Evolutionary conservation across 2,329 filamentous ascomycete genomes (phyloP).

Genomic region (Penicillium expansum): DNA sequence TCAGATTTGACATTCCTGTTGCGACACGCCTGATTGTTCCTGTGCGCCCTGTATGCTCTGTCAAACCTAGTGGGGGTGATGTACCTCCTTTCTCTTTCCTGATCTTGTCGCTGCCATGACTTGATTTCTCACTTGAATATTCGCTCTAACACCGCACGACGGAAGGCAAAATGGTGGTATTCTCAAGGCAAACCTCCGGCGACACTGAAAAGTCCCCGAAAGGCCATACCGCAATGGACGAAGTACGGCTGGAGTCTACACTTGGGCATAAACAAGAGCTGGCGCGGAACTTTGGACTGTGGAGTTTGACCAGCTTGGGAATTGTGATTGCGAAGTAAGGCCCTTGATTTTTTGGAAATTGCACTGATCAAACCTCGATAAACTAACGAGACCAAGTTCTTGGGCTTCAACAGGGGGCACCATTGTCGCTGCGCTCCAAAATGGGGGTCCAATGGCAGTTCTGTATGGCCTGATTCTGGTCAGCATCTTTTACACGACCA

Average conservation of each 20-base stretch:
- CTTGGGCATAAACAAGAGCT: conserved; percentile 59
- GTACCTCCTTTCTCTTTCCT: conserved; percentile 3
- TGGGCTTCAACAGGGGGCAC: conserved; percentile 62
- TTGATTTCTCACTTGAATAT: background rate
- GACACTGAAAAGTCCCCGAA: conserved; percentile 9
- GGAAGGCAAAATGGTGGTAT: conserved; percentile 9
- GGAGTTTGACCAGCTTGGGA: conserved; percentile 56
- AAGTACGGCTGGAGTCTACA: conserved; percentile 27
- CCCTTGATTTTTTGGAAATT: background rate
- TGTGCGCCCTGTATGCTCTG: conserved; percentile 7
- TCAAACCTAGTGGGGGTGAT: background rate
- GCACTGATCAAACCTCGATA: background rate
- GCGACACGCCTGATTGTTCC: conserved; percentile 2
- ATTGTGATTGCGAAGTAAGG: conserved; percentile 50
- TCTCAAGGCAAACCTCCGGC: conserved; percentile 1
- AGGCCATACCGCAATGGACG: conserved; percentile 18
- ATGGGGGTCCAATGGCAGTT: conserved; percentile 60
- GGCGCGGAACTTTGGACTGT: conserved; percentile 56
- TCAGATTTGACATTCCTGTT: conserved; percentile 21
- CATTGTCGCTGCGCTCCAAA: conserved; percentile 52
- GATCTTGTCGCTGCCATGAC: background rate
- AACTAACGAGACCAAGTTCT: conserved; percentile 42
- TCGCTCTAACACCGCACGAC: background rate
- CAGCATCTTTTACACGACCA: conserved; percentile 52
- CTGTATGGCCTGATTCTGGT: conserved; percentile 55